Evolutionary conservation across 176 grass and related monocot genomes (phyloP), one percentile per base, ranked within the genome.

Genomic region (Cenchrus purpureus): DNA sequence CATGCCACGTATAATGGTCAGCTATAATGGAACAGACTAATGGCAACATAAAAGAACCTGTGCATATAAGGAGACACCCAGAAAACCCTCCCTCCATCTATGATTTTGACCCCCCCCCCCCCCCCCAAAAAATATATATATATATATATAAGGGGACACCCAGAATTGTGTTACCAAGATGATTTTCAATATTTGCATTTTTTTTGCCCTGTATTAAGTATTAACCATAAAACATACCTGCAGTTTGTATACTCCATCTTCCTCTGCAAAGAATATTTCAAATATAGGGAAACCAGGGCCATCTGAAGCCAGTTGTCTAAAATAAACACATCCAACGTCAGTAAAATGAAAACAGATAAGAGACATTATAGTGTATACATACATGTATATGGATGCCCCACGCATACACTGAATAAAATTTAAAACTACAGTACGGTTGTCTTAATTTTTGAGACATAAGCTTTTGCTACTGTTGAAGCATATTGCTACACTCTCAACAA

Each of bases 241-340:
- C 56, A 92, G 81, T 60, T 88, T 89, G 69, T 92, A 95, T 70
- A 84, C 88, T 79, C 90, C 97, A 86, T 92, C 83, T 82, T 52
- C 86, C 75, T 89, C 88, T 69, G 86, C 91, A 59, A 86, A 91
- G 90, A 91, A 98, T 89, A 98, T 83, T 86, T 98, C 97, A 71
- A 98, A 98, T 71, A 98, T 59, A 82, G 91, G 93, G 77, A 89
- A 87, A 79, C 93, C 93, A 85, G 84, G 90, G 31, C 88, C 88
- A 67, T 87, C 73, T 61, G 86, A 92, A 87, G 86, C 78, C 72
- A 98, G 87, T 83, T 94, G 89, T 52, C 93, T 98, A 86, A 88
- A 22, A 79, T 40, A 34, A 88, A 3, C 7, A 32, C 28, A 8
- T 59, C 48, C 48, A 13, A 49, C 48, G 72, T 71, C 48, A 52